A percentile compares a stretch with the other conserved stretches of the same genome.
These are phyloP conservation scores for Capniomyces stellatus DNA, from an alignment of 371 early-diverging fungal genomes.

Conservation along the genomic window DNA sequence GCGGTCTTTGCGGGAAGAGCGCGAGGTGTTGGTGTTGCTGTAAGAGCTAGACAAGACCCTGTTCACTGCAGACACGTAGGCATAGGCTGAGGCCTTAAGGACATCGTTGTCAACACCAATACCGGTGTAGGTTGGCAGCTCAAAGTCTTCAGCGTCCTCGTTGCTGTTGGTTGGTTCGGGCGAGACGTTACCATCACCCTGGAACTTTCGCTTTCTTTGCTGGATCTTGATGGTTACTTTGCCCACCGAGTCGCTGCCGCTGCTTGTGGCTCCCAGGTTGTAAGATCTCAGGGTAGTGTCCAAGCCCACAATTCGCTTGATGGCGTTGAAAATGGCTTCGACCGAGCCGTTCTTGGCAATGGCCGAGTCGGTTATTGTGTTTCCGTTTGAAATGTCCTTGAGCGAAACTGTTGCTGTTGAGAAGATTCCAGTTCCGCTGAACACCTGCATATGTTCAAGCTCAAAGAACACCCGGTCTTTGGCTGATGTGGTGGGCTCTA, in stretches of 20 bases:
- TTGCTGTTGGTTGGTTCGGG: too few relatives aligned
- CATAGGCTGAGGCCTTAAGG: slow-evolving; percentile 62
- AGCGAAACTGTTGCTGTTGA: slow-evolving; percentile 61
- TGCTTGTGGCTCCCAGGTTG: slow-evolving; percentile 69
- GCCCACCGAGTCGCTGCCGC: slow-evolving; percentile 70
- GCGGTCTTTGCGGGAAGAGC: background rate
- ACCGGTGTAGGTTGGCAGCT: slow-evolving; percentile 35
- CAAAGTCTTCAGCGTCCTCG: too few relatives aligned
- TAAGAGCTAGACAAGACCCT: slow-evolving; percentile 4
- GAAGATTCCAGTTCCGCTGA: slow-evolving; percentile 43
- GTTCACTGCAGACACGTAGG: slow-evolving; percentile 72
- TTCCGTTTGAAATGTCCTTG: slow-evolving; percentile 24
- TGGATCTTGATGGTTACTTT: slow-evolving; percentile 57
- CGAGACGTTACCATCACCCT: background rate
- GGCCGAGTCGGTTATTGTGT: slow-evolving; percentile 47
- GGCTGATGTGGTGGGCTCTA: too few relatives aligned
- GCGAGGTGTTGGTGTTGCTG: background rate
- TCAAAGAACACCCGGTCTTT: slow-evolving; percentile 24
- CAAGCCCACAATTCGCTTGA: slow-evolving; percentile 54
- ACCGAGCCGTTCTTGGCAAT: slow-evolving; percentile 62
- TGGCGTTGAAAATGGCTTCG: slow-evolving; percentile 63
- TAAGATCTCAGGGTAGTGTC: slow-evolving; percentile 40
- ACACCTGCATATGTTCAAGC: slow-evolving; percentile 48
- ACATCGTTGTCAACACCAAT: slow-evolving; percentile 67
- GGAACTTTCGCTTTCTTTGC: background rate